Percentiles rank a stretch among this genome's conserved stretches.
Evolutionary conservation across 306 rosid genomes (phyloP).

Genomic region (Potentilla sterilis): DNA sequence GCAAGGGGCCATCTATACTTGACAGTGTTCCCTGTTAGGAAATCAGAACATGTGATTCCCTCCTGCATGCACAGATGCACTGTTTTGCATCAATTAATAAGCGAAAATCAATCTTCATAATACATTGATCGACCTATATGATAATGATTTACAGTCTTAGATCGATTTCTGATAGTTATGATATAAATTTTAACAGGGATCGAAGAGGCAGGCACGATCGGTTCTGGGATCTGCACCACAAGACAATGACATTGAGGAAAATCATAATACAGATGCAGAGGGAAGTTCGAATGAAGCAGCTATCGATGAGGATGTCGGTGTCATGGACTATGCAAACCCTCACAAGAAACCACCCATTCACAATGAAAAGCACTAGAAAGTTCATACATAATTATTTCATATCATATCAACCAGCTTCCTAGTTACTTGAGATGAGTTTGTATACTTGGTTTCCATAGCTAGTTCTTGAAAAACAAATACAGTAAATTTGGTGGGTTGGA

Average conservation of each 20-base stretch:
- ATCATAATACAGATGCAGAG: conserved; percentile 24
- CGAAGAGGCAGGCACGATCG: conserved; percentile 20
- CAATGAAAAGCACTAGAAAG: conserved; percentile 52
- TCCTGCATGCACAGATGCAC: conserved; percentile 13
- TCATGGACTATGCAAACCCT: conserved; percentile 76
- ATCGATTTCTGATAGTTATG: background rate
- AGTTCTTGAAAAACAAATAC: conserved; percentile 7
- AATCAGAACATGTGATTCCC: conserved; percentile 10
- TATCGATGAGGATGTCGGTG: conserved; percentile 44
- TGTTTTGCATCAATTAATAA: background rate
- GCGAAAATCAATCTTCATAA: background rate
- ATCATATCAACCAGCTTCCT: background rate
- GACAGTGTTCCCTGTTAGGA: conserved; percentile 17
- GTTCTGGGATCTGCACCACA: conserved; percentile 26
- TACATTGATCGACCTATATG: background rate
- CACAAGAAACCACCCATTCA: conserved; percentile 93
- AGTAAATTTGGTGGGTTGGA: conserved; percentile 2
- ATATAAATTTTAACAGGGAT: conserved; percentile 20
- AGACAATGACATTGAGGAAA: conserved; percentile 39
- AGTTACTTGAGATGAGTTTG: background rate
- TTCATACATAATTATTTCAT: background rate
- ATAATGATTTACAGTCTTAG: background rate
- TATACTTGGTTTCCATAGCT: background rate
- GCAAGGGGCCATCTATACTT: conserved; percentile 18
- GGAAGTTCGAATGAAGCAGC: conserved; percentile 28